Conservation (phyloP, 2,329 filamentous ascomycete genomes). For the Xylariaceae sp. region DNA sequence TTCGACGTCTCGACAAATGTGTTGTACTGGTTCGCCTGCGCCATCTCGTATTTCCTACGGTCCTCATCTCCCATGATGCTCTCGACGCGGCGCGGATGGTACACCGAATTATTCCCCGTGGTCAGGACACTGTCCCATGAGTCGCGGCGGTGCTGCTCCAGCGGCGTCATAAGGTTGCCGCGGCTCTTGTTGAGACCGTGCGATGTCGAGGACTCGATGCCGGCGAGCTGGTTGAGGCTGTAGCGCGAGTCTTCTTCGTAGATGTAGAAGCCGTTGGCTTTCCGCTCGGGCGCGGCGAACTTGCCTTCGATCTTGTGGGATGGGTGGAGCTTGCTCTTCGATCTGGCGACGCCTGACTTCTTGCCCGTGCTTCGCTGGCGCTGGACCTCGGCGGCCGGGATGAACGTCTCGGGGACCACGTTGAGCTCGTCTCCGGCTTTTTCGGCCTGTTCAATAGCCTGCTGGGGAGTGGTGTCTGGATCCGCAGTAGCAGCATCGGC, state of each 20-base stretch:
- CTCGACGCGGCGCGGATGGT: slow-evolving; percentile 65
- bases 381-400: slow-evolving; percentile 49
- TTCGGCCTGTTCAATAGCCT: slow-evolving; percentile 80
- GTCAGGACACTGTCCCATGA: slow-evolving; percentile 67
- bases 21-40: slow-evolving; percentile 51
- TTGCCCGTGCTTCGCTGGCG: slow-evolving; percentile 23
- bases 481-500: slow-evolving; percentile 84
- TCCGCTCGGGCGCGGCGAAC: slow-evolving; percentile 67
- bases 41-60: slow-evolving; percentile 66
- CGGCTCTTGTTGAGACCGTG: too few species aligned
- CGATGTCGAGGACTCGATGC: too few species aligned
- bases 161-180: slow-evolving; percentile 21
- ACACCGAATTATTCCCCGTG: slow-evolving; percentile 56
- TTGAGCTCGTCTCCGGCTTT: slow-evolving; percentile 83
- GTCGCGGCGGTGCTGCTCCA: slow-evolving; percentile 49
- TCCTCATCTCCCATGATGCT: slow-evolving; percentile 78
- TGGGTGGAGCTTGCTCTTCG: slow-evolving; percentile 62
- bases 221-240: slow-evolving; percentile 41
- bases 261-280: slow-evolving; percentile 65
- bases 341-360: slow-evolving; percentile 39
- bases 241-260: slow-evolving; percentile 65
- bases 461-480: slow-evolving; percentile 66
- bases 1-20: slow-evolving; percentile 29
- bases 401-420: slow-evolving; percentile 82
- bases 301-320: slow-evolving; percentile 71